phyloP scores from a whole-genome alignment of 495 filamentous ascomycete genomes.

The Trypethelium eluteriae region DNA sequence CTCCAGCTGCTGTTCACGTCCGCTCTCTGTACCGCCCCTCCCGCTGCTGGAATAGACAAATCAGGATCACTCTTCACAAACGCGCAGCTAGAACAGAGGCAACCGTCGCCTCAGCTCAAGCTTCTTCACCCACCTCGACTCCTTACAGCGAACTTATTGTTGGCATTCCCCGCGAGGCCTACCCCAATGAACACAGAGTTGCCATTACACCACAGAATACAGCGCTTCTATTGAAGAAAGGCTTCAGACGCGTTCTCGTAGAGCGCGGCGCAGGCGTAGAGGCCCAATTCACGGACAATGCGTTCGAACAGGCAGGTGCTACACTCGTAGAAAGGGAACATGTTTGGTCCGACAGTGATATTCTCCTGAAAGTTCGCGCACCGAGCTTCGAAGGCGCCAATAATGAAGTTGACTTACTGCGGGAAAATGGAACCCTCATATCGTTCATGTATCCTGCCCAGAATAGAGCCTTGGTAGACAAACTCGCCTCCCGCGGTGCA shows the following conservation, averaged over 20 bases:
- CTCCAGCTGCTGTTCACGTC: not conserved
- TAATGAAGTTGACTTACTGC: slow-evolving; percentile 54
- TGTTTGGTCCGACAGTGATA: slow-evolving; percentile 62
- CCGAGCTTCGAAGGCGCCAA: slow-evolving; percentile 47
- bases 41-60: not conserved
- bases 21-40: not conserved
- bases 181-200: slow-evolving; percentile 62
- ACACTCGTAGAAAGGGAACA: slow-evolving; percentile 55
- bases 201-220: slow-evolving; percentile 76
- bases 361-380: slow-evolving; percentile 70
- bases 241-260: slow-evolving; percentile 62
- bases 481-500: slow-evolving; percentile 53
- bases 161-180: slow-evolving; percentile 57
- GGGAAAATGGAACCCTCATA: slow-evolving; percentile 59
- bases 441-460: slow-evolving; percentile 69
- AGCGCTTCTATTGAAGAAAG: slow-evolving; percentile 66
- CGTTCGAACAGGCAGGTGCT: slow-evolving; percentile 64
- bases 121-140: slow-evolving; percentile 35
- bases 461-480: slow-evolving; percentile 61
- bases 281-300: slow-evolving; percentile 63
- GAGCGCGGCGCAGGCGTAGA: slow-evolving; percentile 66
- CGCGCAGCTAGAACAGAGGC: not conserved
- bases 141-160: slow-evolving; percentile 63
- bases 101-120: not conserved
- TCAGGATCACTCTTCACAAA: not conserved